Percentiles rank a stretch among this genome's conserved stretches.
phyloP scores from a whole-genome alignment of 495 filamentous ascomycete species.

The Podospora didyma region DNA sequence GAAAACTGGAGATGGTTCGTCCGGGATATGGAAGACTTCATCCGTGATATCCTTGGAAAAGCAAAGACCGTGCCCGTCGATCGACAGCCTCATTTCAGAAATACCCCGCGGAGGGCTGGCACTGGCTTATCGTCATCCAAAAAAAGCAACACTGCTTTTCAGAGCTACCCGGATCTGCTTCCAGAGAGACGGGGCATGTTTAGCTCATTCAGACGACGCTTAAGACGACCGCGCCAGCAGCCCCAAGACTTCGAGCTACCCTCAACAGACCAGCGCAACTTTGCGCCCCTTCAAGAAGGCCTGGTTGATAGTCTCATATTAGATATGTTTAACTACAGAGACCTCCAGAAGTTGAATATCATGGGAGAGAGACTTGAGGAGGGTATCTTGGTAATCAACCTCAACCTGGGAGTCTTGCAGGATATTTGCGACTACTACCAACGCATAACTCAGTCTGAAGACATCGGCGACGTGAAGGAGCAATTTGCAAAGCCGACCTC shows the following conservation, averaged over 20 bases:
- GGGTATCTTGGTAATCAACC: constrained; percentile 23
- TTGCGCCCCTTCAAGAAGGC: neutral
- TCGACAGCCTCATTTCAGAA: neutral
- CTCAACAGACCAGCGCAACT: neutral
- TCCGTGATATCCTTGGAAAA: constrained; percentile 13
- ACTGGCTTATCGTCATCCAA: neutral
- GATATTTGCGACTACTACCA: constrained; percentile 1
- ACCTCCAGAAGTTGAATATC: constrained; percentile 34
- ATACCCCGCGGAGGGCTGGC: neutral
- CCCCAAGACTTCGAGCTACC: neutral
- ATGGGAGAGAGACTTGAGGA: constrained; percentile 35
- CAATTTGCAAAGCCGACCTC: neutral
- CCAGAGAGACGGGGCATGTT: neutral
- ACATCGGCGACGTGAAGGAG: neutral
- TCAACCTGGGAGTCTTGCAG: constrained; percentile 27
- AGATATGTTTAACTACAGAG: constrained; percentile 25
- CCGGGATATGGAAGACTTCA: constrained; percentile 29
- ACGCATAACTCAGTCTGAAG: neutral
- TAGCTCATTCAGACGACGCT: neutral
- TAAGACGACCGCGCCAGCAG: neutral
- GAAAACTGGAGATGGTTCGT: constrained; percentile 48
- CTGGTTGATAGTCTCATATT: neutral
- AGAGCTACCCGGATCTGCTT: neutral
- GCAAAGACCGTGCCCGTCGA: constrained; percentile 2
- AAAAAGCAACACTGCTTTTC: neutral